These are phyloP conservation scores for Ogataea siamensis DNA, from an alignment of 805 yeast species.

Conservation along the genomic window DNA sequence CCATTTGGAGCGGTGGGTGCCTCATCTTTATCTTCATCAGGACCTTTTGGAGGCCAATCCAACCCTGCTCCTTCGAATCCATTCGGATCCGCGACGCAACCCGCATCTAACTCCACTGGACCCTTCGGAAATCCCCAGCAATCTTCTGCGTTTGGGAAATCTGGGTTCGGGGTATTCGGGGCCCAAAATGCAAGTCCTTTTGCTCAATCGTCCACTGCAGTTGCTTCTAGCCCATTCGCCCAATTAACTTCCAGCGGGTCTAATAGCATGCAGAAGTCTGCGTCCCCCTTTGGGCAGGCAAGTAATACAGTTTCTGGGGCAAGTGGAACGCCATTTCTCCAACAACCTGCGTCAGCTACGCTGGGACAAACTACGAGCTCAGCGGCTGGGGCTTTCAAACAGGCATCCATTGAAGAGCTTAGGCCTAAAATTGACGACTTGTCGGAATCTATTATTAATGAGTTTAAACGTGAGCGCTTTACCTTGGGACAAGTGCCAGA, in stretches of 20 bases:
- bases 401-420: conserved; percentile 25
- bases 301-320: no score
- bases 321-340: conserved; percentile 6
- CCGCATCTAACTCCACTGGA: not conserved
- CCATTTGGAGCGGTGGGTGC: conserved; percentile 3
- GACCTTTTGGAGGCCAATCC: conserved; percentile 1
- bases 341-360: conserved; percentile 15
- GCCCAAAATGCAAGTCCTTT: conserved; percentile 11
- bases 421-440: conserved; percentile 37
- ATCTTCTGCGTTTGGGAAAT: conserved; percentile 1
- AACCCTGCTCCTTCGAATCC: no score
- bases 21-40: not conserved
- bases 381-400: conserved; percentile 15
- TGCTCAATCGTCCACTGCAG: conserved; percentile 1
- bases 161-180: conserved; percentile 16
- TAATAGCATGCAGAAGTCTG: no score
- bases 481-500: conserved; percentile 69
- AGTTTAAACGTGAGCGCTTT: conserved; percentile 49
- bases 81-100: not conserved
- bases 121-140: conserved; percentile 1
- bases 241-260: not conserved
- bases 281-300: conserved; percentile 8
- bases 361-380: conserved; percentile 9
- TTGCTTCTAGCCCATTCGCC: conserved; percentile 1
- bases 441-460: conserved; percentile 41